Evolutionary conservation across 495 filamentous ascomycete species (phyloP), one percentile per base, ranked within the genome.

Genomic region (Copromyces sp.): DNA sequence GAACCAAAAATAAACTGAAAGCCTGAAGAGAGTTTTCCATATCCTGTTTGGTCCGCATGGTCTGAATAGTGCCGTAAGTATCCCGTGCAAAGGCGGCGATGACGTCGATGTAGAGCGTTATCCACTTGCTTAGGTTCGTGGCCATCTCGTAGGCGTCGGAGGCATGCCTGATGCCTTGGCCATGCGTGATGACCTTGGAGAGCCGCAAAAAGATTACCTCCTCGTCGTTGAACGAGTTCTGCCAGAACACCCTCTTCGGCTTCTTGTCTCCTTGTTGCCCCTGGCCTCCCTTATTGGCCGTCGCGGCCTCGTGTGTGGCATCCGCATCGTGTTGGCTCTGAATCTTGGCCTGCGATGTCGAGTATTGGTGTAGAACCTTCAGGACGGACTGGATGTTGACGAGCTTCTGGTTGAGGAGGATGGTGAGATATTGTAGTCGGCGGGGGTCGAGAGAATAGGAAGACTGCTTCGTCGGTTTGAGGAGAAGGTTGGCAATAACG

Each of bases 341-440:
- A 9, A 80, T 73, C 71, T 78, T 78, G 6, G 69, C 69, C 44
- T 84, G 83, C 29, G 83, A 82, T 8, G 84, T 86, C 20, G 91
- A 92, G 74, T 89, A 88, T 53, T 85, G 85, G 74, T 89, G 85
- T 4, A 93, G 79, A 5, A 84, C 86, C n/a, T 80, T 76, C 72
- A 94, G 82, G 3, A 92, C 83, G 9, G 87, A 85, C 0, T 87
- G 82, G 6, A 83, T 81, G 72, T 89, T 87, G 39, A 91, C 81
- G 71, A 84, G 77, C 9, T 84, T 84, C 59, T 81, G 78, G 42
- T 85, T 83, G 40, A 89, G 84, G 38, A 94, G 84, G 16, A 84
- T 83, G 78, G 90, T 84, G 39, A 91, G 78, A 80, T 94, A 94
- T 24, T 86, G 82, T 6, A 86, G 84, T 32, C 91, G 80, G 61